Percentiles rank a stretch among this genome's conserved stretches.
Conservation (phyloP, 345 rosid species). For the Hibiscus syriacus region DNA sequence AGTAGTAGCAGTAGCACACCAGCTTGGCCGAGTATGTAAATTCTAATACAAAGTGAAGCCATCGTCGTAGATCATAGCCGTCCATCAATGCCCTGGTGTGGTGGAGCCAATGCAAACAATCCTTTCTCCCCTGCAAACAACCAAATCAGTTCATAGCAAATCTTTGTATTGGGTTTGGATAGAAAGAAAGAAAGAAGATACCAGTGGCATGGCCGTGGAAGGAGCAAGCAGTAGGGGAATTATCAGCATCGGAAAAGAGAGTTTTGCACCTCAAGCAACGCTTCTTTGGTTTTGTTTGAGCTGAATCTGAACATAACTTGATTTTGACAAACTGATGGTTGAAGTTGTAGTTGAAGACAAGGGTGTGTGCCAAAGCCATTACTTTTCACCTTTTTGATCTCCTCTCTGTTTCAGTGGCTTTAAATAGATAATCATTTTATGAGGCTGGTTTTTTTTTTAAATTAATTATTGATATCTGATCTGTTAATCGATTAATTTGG, state of each 20-base stretch:
- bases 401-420: background rate
- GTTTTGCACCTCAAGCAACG: conserved; percentile 48
- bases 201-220: conserved; percentile 62
- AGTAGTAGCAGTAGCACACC: no score
- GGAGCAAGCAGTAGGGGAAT: conserved; percentile 47
- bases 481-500: no score
- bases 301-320: conserved; percentile 7
- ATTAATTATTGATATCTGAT: no score
- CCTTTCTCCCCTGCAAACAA: conserved; percentile 43
- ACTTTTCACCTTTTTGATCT: background rate
- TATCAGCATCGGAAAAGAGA: conserved; percentile 33
- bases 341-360: background rate
- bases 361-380: background rate
- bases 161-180: no score
- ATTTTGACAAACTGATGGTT: background rate
- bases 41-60: conserved; percentile 40
- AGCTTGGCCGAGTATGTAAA: no score
- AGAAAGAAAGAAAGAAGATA: conserved; percentile 11
- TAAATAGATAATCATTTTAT: background rate
- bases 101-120: conserved; percentile 45
- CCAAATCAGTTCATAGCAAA: no score
- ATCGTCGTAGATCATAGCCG: conserved; percentile 60
- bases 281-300: conserved; percentile 14
- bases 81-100: conserved; percentile 65
- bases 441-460: no score